Evolutionary conservation across 805 yeast species (phyloP).

Genomic region (Suhomyces prunicola): DNA sequence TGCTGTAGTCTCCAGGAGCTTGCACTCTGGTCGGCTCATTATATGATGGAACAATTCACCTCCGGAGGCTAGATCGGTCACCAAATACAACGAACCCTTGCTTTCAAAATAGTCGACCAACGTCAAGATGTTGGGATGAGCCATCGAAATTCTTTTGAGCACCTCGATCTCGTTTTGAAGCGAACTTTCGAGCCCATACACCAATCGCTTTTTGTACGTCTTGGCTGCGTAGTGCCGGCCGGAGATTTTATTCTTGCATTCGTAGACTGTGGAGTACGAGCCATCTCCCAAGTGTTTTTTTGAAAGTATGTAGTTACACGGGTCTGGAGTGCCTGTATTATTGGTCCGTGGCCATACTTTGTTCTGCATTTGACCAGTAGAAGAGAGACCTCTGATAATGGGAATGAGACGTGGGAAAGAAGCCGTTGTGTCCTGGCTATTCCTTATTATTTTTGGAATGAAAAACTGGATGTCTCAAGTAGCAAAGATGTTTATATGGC

Average conservation of each 20-base stretch:
- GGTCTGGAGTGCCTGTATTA: conserved; percentile 14
- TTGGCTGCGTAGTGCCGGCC: conserved; percentile 52
- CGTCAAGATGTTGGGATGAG: conserved; percentile 55
- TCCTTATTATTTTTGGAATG: neutral
- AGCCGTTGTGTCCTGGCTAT: neutral
- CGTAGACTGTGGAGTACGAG: conserved; percentile 48
- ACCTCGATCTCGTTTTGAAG: conserved; percentile 62
- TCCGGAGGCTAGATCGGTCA: conserved; percentile 66
- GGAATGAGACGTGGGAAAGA: neutral
- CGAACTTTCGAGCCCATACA: conserved; percentile 50
- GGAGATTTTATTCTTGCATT: conserved; percentile 43
- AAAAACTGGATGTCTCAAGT: neutral
- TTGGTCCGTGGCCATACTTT: conserved; percentile 23
- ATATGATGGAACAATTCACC: conserved; percentile 68
- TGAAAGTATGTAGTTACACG: conserved; percentile 33
- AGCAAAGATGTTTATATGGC: neutral
- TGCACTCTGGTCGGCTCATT: conserved; percentile 34
- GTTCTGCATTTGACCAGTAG: neutral
- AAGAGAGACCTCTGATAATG: neutral
- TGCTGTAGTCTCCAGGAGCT: conserved; percentile 47
- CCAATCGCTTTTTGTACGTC: conserved; percentile 43
- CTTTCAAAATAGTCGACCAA: conserved; percentile 72
- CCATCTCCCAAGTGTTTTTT: conserved; percentile 36
- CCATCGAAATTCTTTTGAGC: conserved; percentile 47
- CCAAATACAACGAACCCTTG: conserved; percentile 47